Base-by-base conservation (phyloP, 768 basidiomycete species). In the Tulasnella calospora region DNA sequence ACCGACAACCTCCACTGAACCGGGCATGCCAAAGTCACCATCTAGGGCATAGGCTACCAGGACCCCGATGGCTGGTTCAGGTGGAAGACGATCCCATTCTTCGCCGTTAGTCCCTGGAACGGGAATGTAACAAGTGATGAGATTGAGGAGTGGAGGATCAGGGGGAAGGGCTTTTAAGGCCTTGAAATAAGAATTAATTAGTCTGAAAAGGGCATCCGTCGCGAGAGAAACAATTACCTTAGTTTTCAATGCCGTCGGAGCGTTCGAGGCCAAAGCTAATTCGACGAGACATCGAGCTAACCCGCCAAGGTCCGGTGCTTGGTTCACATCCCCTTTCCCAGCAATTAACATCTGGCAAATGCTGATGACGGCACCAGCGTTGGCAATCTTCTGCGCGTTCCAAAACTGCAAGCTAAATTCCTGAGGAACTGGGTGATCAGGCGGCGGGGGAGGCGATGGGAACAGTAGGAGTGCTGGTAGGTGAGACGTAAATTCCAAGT, bases 351-450 rank as follows among this genome's bases (percentile, higher is more conserved):
- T 93, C 3, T 94, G 91, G 81, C 98, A 90, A 79, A 98, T 89
- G 27, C 91, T 91, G 3, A 99, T 86, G 10, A 94, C 89, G n/a
- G 95, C 85, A 0, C 89, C 87, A 1, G 91, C 90, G 82, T 98
- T 98, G 33, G 88, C 85, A n/a, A 88, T 85, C 84, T 99, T 99
- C 83, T 95, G 93, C 57, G 91, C 88, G 81, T 96, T 94, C 98
- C 98, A 99, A 84, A 95, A 95, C 83, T 99, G 98, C 69, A 98
- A 85, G 0, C 96, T 92, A 84, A 98, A 99, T 80, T 94, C 92
- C 83, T 98, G 94, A 0, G 92, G 93, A n/a, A 89, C 88, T 7
- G 86, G 82, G 76, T 89, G 88, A 76, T 88, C 89, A 17, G 79
- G 75, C 4, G 79, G 83, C 41, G 89, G 88, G 0, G 93, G 84